These are phyloP conservation scores for Ascochyta pisi DNA, from an alignment of 2,329 filamentous ascomycete genomes.

Conservation along the genomic window DNA sequence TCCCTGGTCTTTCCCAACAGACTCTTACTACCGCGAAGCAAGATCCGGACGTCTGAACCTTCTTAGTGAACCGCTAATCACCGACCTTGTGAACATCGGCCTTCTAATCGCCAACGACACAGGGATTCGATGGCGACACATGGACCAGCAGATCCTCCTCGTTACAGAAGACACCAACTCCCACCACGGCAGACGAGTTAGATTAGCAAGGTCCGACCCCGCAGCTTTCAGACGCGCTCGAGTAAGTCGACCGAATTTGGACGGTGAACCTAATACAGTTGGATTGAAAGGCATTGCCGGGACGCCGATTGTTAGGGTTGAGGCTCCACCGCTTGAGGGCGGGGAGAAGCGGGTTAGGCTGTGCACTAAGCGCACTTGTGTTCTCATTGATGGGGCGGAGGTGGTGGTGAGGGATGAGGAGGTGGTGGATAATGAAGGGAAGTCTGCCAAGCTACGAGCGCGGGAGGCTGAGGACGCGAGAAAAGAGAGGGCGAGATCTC, in stretches of 20 bases:
- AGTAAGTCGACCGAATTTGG: background rate
- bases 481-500: background rate
- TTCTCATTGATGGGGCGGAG: background rate
- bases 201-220: background rate
- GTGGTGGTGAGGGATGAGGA: background rate
- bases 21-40: conserved; percentile 1
- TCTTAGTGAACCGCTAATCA: background rate
- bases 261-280: background rate
- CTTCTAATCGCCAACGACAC: background rate
- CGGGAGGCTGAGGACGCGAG: background rate
- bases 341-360: conserved; percentile 4
- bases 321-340: background rate
- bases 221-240: background rate
- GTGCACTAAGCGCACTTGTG: background rate
- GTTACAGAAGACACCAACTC: no score
- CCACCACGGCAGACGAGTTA: background rate
- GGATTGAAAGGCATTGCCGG: background rate
- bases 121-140: conserved; percentile 1
- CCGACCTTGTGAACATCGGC: background rate
- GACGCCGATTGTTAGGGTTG: background rate
- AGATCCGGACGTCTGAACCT: background rate
- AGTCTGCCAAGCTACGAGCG: background rate
- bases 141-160: background rate
- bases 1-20: background rate
- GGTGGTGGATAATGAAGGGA: background rate